A percentile compares a stretch with the other conserved stretches of the same genome.
Evolutionary conservation across 75 land plant genomes (phyloP).

Genomic region (Pinus tabuliformis): DNA sequence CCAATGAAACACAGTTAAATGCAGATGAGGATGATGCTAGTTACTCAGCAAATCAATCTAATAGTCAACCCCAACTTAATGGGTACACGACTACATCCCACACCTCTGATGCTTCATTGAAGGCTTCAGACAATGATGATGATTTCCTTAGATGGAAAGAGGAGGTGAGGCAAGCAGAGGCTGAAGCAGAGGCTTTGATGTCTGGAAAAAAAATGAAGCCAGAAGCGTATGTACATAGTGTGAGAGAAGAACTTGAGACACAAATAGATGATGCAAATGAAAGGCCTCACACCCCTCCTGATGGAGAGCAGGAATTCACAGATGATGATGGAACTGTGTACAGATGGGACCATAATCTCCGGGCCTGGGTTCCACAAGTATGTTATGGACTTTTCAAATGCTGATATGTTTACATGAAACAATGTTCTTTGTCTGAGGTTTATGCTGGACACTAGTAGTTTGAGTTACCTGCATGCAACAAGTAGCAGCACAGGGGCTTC

Average conservation of each 20-base stretch:
- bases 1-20: neutral
- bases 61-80: neutral
- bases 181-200: slow-evolving; percentile 30
- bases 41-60: neutral
- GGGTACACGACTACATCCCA: neutral
- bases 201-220: slow-evolving; percentile 17
- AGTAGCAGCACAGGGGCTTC: neutral
- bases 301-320: slow-evolving; percentile 90
- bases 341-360: slow-evolving; percentile 71
- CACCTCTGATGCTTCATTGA: neutral
- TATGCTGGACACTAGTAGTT: neutral
- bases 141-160: slow-evolving; percentile 40
- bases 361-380: slow-evolving; percentile 96
- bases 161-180: slow-evolving; percentile 33
- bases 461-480: too few species aligned
- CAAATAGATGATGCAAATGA: too few species aligned
- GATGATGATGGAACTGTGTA: slow-evolving; percentile 97
- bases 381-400: neutral
- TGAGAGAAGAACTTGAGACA: neutral
- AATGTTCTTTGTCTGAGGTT: neutral
- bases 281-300: slow-evolving; percentile 69
- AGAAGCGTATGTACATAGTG: neutral
- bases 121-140: slow-evolving; percentile 21
- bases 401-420: neutral
- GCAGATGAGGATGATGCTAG: neutral